Conservation (phyloP, 2,329 filamentous ascomycete genomes). For the Lachnellula subtilissima region DNA sequence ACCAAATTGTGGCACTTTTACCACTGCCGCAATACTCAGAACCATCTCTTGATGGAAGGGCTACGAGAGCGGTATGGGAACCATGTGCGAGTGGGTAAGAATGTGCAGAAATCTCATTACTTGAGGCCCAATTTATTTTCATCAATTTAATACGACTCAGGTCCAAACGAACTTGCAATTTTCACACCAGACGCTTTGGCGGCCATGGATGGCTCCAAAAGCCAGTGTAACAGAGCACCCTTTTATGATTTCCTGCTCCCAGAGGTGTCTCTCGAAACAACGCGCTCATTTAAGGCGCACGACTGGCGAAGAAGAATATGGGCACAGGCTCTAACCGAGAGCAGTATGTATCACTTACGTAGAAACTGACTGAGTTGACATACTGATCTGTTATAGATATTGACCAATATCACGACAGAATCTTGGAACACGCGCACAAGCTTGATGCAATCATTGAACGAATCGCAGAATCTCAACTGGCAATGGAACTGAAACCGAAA, state of each 20-base stretch:
- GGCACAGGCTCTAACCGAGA: constrained; percentile 1
- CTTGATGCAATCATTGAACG: background rate
- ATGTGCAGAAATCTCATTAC: background rate
- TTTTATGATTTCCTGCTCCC: constrained; percentile 6
- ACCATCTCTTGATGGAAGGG: constrained; percentile 1
- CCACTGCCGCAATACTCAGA: background rate
- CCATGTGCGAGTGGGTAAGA: constrained; percentile 4
- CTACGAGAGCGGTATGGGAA: constrained; percentile 2
- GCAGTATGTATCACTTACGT: background rate
- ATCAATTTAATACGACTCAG: background rate
- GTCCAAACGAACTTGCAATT: constrained; percentile 4
- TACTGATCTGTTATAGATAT: background rate
- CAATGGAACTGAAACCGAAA: background rate
- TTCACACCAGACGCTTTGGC: constrained; percentile 38
- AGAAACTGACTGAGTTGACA: background rate
- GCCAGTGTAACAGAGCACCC: constrained; percentile 3
- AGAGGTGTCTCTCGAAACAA: background rate
- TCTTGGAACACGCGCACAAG: background rate
- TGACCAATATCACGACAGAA: background rate
- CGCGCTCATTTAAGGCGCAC: background rate
- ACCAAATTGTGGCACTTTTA: constrained; percentile 6
- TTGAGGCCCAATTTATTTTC: background rate
- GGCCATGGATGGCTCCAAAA: background rate
- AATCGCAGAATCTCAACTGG: background rate
- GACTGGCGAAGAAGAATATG: constrained; percentile 3